Base-by-base conservation (phyloP, 805 yeast species). In the Metschnikowia koreensis region DNA sequence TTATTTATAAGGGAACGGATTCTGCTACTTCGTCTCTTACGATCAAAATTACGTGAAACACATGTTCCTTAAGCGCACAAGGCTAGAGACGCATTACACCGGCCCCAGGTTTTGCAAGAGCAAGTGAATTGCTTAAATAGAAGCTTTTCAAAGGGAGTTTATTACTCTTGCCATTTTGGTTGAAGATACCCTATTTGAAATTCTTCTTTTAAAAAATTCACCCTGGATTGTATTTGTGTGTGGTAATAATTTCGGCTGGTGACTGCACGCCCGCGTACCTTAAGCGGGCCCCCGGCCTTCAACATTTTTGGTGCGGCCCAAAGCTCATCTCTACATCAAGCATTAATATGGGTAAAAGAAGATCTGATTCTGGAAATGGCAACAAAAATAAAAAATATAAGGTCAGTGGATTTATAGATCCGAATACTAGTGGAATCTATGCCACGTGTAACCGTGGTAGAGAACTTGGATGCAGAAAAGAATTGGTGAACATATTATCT, bases 381-480 rank as follows among this genome's bases (percentile, higher is more conserved):
- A 63, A 66, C 38, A 57, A 57, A 41, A 58, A 60, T 62, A 76
- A 75, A 64, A 71, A 74, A 67, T 81, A 73, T 66, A 81, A 80
- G 59, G 72, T 75, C 16, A 63, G 72, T 2, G 81, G 81, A 8
- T 72, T 81, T 48, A 68, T 92, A 16, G 97, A 92, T 61, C 96
- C 97, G 0, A 86, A 86, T 38, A 87, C 94, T 49, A 73, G 85
- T 38, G 99, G 99, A 0, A 77, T 94, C 0, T 94, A 88, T 68
- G 96, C 91, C 11, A 88, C 98, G 0, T 93, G 97, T 67, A 81
- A 83, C 46, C 78, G 97, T 60, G 86, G 87, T 38, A 83, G 85
- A 53, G 99, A 94, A 66, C 77, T 77, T 48, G 83, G 80, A 48
- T 89, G 96, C 54, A 79, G 86, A n/a, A 82, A 82, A 56, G 97